Conservation (phyloP, 345 rosid species). For the Chamaenerion angustifolium region DNA sequence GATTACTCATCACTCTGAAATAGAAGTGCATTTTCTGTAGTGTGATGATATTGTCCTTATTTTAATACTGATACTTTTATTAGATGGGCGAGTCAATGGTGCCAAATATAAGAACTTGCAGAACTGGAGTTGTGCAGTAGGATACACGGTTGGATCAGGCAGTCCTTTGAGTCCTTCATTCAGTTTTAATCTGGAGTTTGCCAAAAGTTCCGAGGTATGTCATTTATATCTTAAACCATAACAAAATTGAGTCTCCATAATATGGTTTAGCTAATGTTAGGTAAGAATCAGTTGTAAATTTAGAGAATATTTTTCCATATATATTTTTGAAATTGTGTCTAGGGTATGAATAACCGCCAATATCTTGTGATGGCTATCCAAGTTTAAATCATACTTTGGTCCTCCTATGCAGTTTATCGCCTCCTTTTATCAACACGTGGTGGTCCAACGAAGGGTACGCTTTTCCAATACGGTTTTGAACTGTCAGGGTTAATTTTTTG, state of each 20-base stretch:
- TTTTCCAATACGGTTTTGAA: conserved; percentile 4
- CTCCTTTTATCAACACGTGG: conserved; percentile 79
- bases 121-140: conserved; percentile 86
- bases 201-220: conserved; percentile 59
- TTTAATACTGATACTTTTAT: conserved; percentile 10
- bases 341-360: no score
- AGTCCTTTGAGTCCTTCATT: conserved; percentile 86
- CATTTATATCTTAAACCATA: background rate
- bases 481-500: background rate
- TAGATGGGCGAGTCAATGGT: conserved; percentile 42
- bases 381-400: conserved; percentile 7
- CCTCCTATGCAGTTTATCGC: conserved; percentile 61
- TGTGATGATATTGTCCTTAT: background rate
- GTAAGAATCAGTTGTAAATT: background rate
- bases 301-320: background rate
- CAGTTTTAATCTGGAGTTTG: conserved; percentile 74
- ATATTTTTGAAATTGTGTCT: no score
- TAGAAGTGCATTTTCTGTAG: background rate
- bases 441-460: conserved; percentile 83
- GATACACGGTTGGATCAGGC: conserved; percentile 72
- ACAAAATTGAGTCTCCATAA: background rate
- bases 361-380: background rate
- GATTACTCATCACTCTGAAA: no score
- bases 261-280: no score
- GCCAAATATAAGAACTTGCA: conserved; percentile 36